These are phyloP conservation scores for Trypanosoma conorhini DNA, from an alignment of 208 protist genomes.

Conservation along the genomic window DNA sequence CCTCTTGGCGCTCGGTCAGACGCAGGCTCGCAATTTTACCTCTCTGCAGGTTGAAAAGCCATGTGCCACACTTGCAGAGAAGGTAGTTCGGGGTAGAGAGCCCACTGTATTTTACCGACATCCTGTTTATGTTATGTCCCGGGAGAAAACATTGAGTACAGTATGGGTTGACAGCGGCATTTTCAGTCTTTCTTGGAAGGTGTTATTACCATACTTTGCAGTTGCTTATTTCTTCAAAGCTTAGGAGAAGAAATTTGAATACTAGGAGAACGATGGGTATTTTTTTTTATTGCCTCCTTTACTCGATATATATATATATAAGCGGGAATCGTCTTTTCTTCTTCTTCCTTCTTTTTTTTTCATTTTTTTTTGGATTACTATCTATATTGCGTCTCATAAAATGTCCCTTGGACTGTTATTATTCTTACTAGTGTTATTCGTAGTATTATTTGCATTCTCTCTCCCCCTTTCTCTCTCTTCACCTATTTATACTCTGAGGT, in stretches of 20 bases:
- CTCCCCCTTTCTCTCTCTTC: slow-evolving; percentile 10
- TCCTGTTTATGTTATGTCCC: slow-evolving; percentile 87
- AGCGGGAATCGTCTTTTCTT: not conserved
- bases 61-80: slow-evolving; percentile 74
- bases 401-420: not conserved
- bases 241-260: slow-evolving; percentile 30
- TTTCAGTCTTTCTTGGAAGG: slow-evolving; percentile 62
- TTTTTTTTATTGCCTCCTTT: slow-evolving; percentile 4
- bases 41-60: slow-evolving; percentile 88
- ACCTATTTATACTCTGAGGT: not conserved
- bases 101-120: slow-evolving; percentile 76
- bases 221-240: slow-evolving; percentile 90
- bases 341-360: slow-evolving; percentile 25
- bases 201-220: slow-evolving; percentile 81
- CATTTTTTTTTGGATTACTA: slow-evolving; percentile 13
- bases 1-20: slow-evolving; percentile 16
- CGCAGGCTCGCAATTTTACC: slow-evolving; percentile 38
- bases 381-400: not conserved
- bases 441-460: not conserved
- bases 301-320: too few species aligned
- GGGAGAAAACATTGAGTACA: slow-evolving; percentile 90
- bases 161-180: slow-evolving; percentile 88
- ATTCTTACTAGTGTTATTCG: not conserved
- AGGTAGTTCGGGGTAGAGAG: slow-evolving; percentile 77
- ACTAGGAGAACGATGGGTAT: slow-evolving; percentile 13